These are phyloP conservation scores for Fusarium austroafricanum DNA, from an alignment of 2,329 filamentous ascomycete species.

Conservation along the genomic window DNA sequence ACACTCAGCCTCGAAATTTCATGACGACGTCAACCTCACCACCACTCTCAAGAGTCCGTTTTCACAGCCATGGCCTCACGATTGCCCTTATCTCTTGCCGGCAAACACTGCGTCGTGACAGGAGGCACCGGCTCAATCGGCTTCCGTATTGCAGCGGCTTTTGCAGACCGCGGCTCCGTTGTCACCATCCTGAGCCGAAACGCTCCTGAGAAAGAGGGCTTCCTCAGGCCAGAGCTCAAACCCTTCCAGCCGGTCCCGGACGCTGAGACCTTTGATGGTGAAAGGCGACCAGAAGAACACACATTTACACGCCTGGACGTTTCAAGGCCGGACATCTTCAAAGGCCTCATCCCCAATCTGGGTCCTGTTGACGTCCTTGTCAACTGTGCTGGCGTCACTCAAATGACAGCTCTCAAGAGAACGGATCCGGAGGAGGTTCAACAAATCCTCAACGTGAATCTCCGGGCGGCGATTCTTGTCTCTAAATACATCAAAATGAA, in stretches of 20 bases:
- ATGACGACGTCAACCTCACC: slow-evolving; percentile 9
- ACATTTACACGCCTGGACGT: slow-evolving; percentile 53
- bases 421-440: slow-evolving; percentile 64
- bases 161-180: slow-evolving; percentile 70
- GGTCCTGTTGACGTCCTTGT: slow-evolving; percentile 70
- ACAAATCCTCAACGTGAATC: slow-evolving; percentile 74
- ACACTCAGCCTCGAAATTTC: slow-evolving; percentile 16
- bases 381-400: slow-evolving; percentile 82
- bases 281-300: slow-evolving; percentile 43
- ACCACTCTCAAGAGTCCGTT: neutral
- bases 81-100: slow-evolving; percentile 54
- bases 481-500: slow-evolving; percentile 61
- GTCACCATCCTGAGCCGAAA: slow-evolving; percentile 72
- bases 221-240: slow-evolving; percentile 50
- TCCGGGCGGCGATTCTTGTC: slow-evolving; percentile 72
- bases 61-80: neutral
- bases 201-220: slow-evolving; percentile 51
- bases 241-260: slow-evolving; percentile 36
- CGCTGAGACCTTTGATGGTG: neutral
- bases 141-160: slow-evolving; percentile 72
- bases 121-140: slow-evolving; percentile 80
- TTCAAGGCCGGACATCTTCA: slow-evolving; percentile 45
- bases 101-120: slow-evolving; percentile 70
- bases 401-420: slow-evolving; percentile 71
- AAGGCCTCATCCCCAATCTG: slow-evolving; percentile 48